Percentiles rank a stretch among this genome's conserved stretches.
Conservation (phyloP, 139 green algal genomes). For the Coelastrella sp. region DNA sequence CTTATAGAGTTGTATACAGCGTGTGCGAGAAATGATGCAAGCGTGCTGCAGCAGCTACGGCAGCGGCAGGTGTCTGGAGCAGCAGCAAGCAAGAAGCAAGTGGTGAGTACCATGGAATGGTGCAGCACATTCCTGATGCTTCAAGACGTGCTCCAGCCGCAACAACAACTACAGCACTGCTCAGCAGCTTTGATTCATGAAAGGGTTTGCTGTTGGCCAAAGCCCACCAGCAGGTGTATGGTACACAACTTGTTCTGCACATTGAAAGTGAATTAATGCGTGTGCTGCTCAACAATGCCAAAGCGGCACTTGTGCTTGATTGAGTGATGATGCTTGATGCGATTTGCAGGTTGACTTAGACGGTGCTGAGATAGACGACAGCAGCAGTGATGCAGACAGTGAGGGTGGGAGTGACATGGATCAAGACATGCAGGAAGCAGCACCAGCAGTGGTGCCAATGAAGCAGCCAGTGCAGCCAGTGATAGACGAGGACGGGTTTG, state of each 20-base stretch:
- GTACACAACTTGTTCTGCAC: too few species aligned
- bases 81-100: constrained; percentile 58
- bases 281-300: too few species aligned
- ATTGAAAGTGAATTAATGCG: too few species aligned
- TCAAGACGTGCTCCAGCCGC: too few species aligned
- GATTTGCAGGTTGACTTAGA: constrained; percentile 44
- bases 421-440: constrained; percentile 40
- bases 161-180: too few species aligned
- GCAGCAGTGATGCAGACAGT: constrained; percentile 39
- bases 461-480: constrained; percentile 47
- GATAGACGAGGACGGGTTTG: constrained; percentile 80
- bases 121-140: too few species aligned
- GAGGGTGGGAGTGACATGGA: constrained; percentile 55
- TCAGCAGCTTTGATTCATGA: too few species aligned
- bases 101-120: constrained; percentile 54
- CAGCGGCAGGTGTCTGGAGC: constrained; percentile 37
- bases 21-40: constrained; percentile 53
- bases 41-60: constrained; percentile 58
- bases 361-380: constrained; percentile 60
- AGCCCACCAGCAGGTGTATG: too few species aligned
- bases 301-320: too few species aligned
- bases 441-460: constrained; percentile 24
- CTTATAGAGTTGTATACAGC: constrained; percentile 70
- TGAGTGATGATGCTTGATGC: too few species aligned
- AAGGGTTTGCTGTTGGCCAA: too few species aligned